phyloP scores from a whole-genome alignment of 108 stramenopile genomes.

The Fistulifera pelliculosa region DNA sequence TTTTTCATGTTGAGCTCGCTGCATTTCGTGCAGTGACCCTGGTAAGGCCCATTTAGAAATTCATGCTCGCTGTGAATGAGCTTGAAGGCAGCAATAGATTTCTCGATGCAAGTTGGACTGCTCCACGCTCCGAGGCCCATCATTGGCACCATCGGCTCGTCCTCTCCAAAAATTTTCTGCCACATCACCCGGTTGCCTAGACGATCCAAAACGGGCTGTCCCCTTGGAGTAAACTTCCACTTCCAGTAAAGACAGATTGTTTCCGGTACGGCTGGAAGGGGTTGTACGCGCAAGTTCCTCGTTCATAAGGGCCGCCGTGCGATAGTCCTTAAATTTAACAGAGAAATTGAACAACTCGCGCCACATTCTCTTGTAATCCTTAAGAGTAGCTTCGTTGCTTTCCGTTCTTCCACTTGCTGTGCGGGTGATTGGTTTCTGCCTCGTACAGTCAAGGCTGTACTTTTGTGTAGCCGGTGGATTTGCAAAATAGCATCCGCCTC shows the following conservation, averaged over 20 bases:
- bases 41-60: not conserved
- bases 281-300: not conserved
- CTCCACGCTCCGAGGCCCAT: not conserved
- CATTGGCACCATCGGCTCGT: not conserved
- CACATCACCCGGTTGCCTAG: not conserved
- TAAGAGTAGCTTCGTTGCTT: too few relatives aligned
- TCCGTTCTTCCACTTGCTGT: too few relatives aligned
- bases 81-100: not conserved
- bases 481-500: too few relatives aligned
- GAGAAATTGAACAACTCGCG: too few relatives aligned
- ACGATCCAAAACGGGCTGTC: not conserved
- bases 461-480: too few relatives aligned
- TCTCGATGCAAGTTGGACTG: slow-evolving; percentile 1
- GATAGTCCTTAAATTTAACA: too few relatives aligned
- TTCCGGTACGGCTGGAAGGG: slow-evolving; percentile 1
- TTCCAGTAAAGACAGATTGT: not conserved
- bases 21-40: too few relatives aligned
- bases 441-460: too few relatives aligned
- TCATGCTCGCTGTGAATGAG: not conserved
- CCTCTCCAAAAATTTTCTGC: not conserved
- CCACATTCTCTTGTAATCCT: too few relatives aligned
- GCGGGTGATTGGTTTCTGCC: too few relatives aligned
- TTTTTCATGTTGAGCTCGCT: not conserved
- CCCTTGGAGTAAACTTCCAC: not conserved
- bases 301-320: not conserved